Conservation (phyloP, 192 early-diverging fungal species). For the Entomortierella parvispora region DNA sequence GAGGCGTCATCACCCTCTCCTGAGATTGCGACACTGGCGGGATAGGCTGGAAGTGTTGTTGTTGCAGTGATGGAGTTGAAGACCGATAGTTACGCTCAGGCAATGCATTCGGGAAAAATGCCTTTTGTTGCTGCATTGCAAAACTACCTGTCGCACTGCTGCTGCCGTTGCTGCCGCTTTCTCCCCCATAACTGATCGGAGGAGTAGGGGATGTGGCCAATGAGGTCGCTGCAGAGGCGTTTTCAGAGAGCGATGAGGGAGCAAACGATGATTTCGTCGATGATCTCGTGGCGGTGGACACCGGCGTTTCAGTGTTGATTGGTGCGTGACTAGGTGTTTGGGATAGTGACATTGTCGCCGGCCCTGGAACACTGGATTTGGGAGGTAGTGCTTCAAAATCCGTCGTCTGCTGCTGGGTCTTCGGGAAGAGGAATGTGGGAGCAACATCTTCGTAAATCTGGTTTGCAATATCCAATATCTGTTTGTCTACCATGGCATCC, state of each 20-base stretch:
- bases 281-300: no score
- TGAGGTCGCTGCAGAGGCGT: no score
- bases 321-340: no score
- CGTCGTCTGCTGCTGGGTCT: neutral
- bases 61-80: no score
- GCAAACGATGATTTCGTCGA: no score
- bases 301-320: neutral
- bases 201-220: no score
- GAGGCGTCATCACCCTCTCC: slow-evolving; percentile 2
- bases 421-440: slow-evolving; percentile 9
- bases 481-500: slow-evolving; percentile 27
- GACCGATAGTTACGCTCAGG: no score
- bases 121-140: neutral
- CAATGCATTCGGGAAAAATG: neutral
- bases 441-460: slow-evolving; percentile 35
- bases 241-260: no score
- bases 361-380: neutral
- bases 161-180: neutral
- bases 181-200: neutral
- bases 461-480: slow-evolving; percentile 43
- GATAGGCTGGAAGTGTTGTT: no score
- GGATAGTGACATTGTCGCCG: neutral
- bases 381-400: slow-evolving; percentile 1
- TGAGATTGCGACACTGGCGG: no score
- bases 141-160: neutral